A percentile compares a stretch with the other conserved stretches of the same genome.
These are phyloP conservation scores for Trichoderma harzianum DNA, from an alignment of 2,329 filamentous ascomycete species.

Conservation along the genomic window DNA sequence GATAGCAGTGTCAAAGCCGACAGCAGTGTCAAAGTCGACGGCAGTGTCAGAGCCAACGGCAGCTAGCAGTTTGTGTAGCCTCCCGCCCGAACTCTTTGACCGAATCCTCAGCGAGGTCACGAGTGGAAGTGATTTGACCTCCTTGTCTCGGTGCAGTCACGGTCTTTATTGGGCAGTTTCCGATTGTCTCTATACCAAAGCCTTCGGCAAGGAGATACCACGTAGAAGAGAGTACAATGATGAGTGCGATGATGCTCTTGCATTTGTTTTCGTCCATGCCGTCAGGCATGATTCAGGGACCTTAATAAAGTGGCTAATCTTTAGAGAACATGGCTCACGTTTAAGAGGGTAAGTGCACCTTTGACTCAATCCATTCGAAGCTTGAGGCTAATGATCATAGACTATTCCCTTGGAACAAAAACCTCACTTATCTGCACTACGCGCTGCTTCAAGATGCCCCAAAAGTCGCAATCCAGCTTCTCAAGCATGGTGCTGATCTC, in stretches of 20 bases:
- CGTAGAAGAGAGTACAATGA: not conserved
- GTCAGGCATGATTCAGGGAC: constrained; percentile 7
- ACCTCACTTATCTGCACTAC: not conserved
- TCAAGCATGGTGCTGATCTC: constrained; percentile 9
- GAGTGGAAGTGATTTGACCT: not conserved
- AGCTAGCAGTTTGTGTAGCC: not conserved
- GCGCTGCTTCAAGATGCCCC: constrained; percentile 17
- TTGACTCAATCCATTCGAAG: not conserved
- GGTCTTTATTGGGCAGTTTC: not conserved
- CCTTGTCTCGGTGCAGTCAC: not conserved
- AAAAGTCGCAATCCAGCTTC: not conserved
- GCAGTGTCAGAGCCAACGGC: not conserved
- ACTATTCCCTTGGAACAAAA: not conserved
- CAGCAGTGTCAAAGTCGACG: not conserved
- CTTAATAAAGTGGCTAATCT: constrained; percentile 8
- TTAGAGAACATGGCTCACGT: not conserved
- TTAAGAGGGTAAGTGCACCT: constrained; percentile 7
- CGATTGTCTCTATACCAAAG: not conserved
- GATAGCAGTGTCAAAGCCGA: not conserved
- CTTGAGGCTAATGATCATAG: not conserved
- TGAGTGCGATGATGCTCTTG: not conserved
- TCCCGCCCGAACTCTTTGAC: constrained; percentile 1
- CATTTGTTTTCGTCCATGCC: not conserved
- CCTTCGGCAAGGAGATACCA: not conserved
- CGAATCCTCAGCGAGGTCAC: not conserved